Base-by-base conservation (phyloP, 164 flowering plant species). In the Saururus chinensis region DNA sequence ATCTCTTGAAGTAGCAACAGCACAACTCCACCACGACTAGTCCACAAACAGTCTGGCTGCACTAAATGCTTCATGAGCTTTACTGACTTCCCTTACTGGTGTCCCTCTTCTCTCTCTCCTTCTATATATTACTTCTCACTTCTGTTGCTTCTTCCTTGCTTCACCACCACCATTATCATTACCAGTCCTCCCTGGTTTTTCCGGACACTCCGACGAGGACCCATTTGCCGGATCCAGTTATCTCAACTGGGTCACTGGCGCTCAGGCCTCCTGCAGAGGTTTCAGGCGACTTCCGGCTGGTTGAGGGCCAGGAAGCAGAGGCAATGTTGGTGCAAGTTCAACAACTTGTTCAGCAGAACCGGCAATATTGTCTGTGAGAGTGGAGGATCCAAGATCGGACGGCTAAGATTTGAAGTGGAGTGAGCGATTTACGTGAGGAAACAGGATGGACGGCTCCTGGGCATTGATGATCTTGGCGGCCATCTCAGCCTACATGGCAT, bases 401-500 rank as follows among this genome's bases (percentile, higher is more conserved):
- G 22, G 25, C 19, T 5, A n/a, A 17, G 49, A 42, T 42, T 42
- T 14, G 17, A 42, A 42, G 12, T 42, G 5, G 49, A 14, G 12
- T 1, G 12, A 1, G 49, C 49, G 14, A 10, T 10, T 88, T 22
- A 3, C 14, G 9, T 22, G 14, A 26, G 9, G 21, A 11, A 17
- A 7, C 20, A 51, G 4, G 21, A 83, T 83, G 87, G 87, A 81
- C 0, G 19, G 40, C 13, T 60, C 76, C 6, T 73, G 79, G 60
- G 69, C 64, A 0, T 9, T 78, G 45, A 4, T 81, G 62, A 14
- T 75, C 22, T 52, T 74, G 23, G 56, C 74, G 0, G 63, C 57
- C 19, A 49, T 75, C 20, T 60, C 68, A 4, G 82, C 82, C 0
- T 85, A 85, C 24, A 53, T 75, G 4, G 9, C 80, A 0, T 85